Base-by-base conservation (phyloP, 2,329 filamentous ascomycete species). In the Rutstroemia sp. region DNA sequence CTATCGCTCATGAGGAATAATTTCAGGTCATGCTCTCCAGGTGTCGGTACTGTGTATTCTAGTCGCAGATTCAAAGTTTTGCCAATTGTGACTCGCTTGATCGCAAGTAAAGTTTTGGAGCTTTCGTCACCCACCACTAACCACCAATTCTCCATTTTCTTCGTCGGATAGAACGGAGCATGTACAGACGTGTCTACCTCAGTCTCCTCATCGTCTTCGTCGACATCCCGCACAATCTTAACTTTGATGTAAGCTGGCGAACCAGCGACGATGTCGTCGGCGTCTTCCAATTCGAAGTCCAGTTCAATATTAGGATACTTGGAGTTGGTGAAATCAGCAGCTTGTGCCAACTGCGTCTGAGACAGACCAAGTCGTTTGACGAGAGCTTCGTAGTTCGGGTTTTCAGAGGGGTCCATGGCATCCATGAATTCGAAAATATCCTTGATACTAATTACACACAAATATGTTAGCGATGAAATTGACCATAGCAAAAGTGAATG, bases 121-220 rank as follows among this genome's bases (percentile, higher is more conserved):
- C 83, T 87, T 74, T 96, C 91, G 65, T 97, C 92, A 30, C 92
- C 92, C 37, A 99, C 89, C 19, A 99, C 89, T 56, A 99, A 76
- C 94, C 94, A 99, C 92, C 92, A 99, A 70, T 94, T 96, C 78
- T 99, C 94, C 76, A 89, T 87, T 79, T 99, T 99, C 72, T 87
- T 87, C 50, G 73, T 78, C 0, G 94, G 92, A 70, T 94, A 99
- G 78, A 97, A 99, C 0, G 94, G 94, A 51, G 92, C 92, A 69
- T 97, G 92, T 2, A 97, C 95, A 1, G 85, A 86, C 2, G 87
- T 82, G 70, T 96, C 90, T 16, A 88, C 81, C 62, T 89, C 86
- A 21, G 81, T 76, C 12, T 77, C 76, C 53, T 83, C 82, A 53
- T 86, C 82, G n/a, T 84, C 86, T 53, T 87, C 83, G 41, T 84